phyloP scores from a whole-genome alignment of 305 asterid species.

The Fraxinus angustifolia region DNA sequence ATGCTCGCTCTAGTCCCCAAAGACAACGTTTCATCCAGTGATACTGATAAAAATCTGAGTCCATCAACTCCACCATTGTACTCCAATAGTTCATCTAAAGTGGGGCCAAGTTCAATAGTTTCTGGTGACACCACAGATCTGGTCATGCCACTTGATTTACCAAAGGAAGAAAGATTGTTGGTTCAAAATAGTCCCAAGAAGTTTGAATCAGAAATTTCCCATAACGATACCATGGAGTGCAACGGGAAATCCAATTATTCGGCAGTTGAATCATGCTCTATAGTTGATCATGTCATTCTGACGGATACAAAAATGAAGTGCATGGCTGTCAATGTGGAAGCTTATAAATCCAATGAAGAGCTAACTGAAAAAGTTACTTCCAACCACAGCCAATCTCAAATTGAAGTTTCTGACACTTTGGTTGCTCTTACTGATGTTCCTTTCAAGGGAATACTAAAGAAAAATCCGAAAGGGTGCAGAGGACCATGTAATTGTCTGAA shows the following conservation, averaged over 20 bases:
- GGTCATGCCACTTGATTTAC: conserved; percentile 12
- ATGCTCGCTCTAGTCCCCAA: not conserved
- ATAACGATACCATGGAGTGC: conserved; percentile 2
- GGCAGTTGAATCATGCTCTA: conserved; percentile 23
- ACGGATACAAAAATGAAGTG: conserved; percentile 18
- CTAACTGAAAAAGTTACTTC: conserved; percentile 18
- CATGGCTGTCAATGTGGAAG: conserved; percentile 23
- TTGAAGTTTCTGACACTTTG: conserved; percentile 18
- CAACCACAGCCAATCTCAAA: conserved; percentile 20
- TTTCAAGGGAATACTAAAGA: conserved; percentile 65
- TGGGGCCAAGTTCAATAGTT: conserved; percentile 16
- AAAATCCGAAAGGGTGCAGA: conserved; percentile 70
- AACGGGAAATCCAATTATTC: conserved; percentile 18
- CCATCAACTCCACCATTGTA: conserved; percentile 23
- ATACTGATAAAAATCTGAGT: conserved; percentile 12
- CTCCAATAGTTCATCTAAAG: conserved; percentile 24
- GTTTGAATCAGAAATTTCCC: conserved; percentile 21
- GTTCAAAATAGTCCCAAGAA: conserved; percentile 17
- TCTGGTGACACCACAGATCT: conserved; percentile 22
- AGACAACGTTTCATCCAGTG: conserved; percentile 29
- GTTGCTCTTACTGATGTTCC: conserved; percentile 23
- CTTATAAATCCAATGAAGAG: conserved; percentile 21
- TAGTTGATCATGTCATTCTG: conserved; percentile 7
- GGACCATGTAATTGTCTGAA: conserved; percentile 76
- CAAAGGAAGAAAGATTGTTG: conserved; percentile 17